A percentile compares a stretch with the other conserved stretches of the same genome.
These are phyloP conservation scores for Scedosporium boydii DNA, from an alignment of 2,329 filamentous ascomycete species.

Conservation along the genomic window DNA sequence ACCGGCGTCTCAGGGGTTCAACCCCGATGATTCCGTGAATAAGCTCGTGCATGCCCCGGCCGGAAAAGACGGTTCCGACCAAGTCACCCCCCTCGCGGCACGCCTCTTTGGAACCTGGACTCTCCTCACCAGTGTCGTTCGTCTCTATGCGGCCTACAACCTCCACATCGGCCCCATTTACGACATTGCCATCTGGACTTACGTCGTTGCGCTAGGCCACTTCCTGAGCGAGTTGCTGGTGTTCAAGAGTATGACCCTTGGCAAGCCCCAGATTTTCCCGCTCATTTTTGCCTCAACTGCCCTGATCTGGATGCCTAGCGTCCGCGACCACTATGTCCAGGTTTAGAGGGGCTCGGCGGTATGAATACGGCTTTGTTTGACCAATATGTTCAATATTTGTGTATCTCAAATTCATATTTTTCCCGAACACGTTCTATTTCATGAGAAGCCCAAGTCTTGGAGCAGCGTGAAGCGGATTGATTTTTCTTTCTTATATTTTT, in stretches of 20 bases:
- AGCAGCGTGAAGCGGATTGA: background rate
- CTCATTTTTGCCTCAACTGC: conserved; percentile 41
- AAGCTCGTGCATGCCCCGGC: conserved; percentile 40
- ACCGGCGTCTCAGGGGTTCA: conserved; percentile 27
- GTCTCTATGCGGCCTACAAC: conserved; percentile 78
- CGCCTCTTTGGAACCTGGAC: conserved; percentile 87
- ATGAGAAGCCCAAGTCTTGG: too few relatives aligned
- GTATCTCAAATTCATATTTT: too few relatives aligned
- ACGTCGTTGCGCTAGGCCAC: conserved; percentile 66
- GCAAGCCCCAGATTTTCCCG: conserved; percentile 44
- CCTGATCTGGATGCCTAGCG: conserved; percentile 52
- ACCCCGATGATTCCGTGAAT: conserved; percentile 42
- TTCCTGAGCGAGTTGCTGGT: conserved; percentile 74
- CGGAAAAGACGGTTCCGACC: conserved; percentile 36
- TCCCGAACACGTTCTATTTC: too few relatives aligned
- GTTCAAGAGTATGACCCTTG: conserved; percentile 65
- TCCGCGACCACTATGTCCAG: conserved; percentile 62
- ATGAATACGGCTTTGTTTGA: background rate
- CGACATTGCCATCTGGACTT: conserved; percentile 73
- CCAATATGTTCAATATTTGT: background rate
- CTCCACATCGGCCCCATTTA: conserved; percentile 65
- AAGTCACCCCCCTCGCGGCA: conserved; percentile 65
- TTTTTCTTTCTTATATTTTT: background rate
- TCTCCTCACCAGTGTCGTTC: conserved; percentile 63
- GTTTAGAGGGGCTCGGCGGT: background rate